phyloP scores from a whole-genome alignment of 495 filamentous ascomycete species.

The Niebla homalea region DNA sequence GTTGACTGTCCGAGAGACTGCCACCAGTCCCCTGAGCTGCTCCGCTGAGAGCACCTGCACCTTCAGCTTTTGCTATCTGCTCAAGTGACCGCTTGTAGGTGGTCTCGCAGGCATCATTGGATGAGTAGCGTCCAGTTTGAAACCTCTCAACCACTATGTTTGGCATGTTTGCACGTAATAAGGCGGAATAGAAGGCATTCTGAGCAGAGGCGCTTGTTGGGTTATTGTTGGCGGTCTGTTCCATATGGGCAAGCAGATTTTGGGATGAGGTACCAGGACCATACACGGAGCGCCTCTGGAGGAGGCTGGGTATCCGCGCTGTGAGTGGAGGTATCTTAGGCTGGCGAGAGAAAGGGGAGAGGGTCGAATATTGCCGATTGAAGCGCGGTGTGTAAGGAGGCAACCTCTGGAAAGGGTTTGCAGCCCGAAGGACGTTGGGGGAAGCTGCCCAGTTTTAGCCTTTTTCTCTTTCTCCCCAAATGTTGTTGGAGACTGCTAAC shows the following conservation, averaged over 20 bases:
- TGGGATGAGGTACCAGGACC: constrained; percentile 41
- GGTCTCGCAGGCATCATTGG: constrained; percentile 55
- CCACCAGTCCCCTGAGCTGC: constrained; percentile 5
- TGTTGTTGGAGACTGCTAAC: neutral
- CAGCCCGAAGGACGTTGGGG: constrained; percentile 14
- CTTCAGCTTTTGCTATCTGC: constrained; percentile 44
- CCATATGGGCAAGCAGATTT: constrained; percentile 53
- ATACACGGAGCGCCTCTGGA: constrained; percentile 34
- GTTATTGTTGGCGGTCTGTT: constrained; percentile 84
- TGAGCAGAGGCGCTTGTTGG: constrained; percentile 74
- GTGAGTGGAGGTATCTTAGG: neutral
- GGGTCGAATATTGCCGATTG: constrained; percentile 27
- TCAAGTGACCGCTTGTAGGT: constrained; percentile 65
- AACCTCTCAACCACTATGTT: constrained; percentile 83
- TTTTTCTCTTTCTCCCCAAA: neutral
- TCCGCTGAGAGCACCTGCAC: constrained; percentile 22
- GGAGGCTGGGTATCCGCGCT: constrained; percentile 16
- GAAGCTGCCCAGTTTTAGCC: neutral
- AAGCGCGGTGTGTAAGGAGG: constrained; percentile 12
- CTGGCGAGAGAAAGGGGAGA: constrained; percentile 17
- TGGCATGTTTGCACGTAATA: constrained; percentile 85
- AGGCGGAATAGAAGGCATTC: constrained; percentile 81
- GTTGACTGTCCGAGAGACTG: constrained; percentile 38
- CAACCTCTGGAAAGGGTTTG: constrained; percentile 15
- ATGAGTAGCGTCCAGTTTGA: constrained; percentile 70